These are phyloP conservation scores for Rhodotorula mucilaginosa DNA, from an alignment of 1,284 basidiomycete genomes.

Conservation along the genomic window DNA sequence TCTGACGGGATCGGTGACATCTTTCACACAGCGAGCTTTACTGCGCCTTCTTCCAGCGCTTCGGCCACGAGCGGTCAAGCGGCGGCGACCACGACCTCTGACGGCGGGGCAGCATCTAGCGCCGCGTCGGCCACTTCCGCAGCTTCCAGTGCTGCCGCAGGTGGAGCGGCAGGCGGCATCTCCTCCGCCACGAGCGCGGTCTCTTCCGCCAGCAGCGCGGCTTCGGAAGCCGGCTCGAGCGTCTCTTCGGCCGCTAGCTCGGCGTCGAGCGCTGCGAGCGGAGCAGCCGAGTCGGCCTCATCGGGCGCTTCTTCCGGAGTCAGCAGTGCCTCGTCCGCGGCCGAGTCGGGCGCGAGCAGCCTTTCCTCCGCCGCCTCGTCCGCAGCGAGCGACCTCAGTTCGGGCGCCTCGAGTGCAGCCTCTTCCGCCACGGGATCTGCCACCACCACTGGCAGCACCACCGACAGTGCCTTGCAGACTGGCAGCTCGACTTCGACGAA, in stretches of 20 bases:
- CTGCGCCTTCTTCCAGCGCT: neutral
- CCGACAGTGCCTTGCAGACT: no score
- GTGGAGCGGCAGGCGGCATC: neutral
- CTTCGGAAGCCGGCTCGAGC: neutral
- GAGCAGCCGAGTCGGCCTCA: neutral
- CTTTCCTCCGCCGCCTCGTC: neutral
- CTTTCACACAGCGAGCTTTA: neutral
- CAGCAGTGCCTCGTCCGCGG: neutral
- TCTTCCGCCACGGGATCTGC: neutral
- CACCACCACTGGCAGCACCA: neutral
- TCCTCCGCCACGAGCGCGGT: neutral
- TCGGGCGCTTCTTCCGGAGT: neutral
- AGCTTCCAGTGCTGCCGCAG: neutral
- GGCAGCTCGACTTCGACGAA: neutral
- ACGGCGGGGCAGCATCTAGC: no score
- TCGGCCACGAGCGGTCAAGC: neutral
- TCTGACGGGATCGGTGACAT: neutral
- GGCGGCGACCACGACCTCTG: neutral
- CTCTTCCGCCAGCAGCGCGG: neutral
- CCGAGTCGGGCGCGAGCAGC: neutral
- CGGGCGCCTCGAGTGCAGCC: neutral
- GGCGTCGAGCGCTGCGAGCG: neutral
- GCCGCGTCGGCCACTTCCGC: neutral
- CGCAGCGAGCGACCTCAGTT: neutral
- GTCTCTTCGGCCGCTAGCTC: neutral